A percentile compares a stretch with the other conserved stretches of the same genome.
Evolutionary conservation across 352 stramenopile genomes (phyloP).

Genomic region (Phytophthora gonapodyides): DNA sequence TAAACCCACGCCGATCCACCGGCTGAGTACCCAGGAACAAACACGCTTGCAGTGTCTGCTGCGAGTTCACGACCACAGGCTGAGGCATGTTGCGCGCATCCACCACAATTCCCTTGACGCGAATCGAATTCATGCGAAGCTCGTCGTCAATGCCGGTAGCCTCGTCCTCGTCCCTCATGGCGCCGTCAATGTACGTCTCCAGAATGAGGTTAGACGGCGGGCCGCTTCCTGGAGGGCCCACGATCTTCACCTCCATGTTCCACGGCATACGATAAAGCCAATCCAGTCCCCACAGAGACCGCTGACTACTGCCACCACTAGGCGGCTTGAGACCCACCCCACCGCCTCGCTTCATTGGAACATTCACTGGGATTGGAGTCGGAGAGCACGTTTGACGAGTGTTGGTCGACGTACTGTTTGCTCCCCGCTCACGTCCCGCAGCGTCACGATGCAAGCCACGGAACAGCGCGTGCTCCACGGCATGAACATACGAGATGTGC

Average conservation of each 20-base stretch:
- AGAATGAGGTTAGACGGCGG: slow-evolving; percentile 86
- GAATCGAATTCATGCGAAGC: slow-evolving; percentile 87
- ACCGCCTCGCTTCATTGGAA: slow-evolving; percentile 79
- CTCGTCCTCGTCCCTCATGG: slow-evolving; percentile 76
- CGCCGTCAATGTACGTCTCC: slow-evolving; percentile 89
- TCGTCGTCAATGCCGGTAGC: slow-evolving; percentile 77
- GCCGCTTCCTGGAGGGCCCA: slow-evolving; percentile 80
- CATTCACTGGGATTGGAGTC: slow-evolving; percentile 84
- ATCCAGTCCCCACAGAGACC: slow-evolving; percentile 82
- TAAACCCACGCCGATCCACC: slow-evolving; percentile 85
- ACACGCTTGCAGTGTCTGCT: slow-evolving; percentile 87
- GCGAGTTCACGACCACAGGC: slow-evolving; percentile 85
- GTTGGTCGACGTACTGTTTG: slow-evolving; percentile 33
- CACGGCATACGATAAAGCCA: slow-evolving; percentile 91
- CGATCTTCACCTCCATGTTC: slow-evolving; percentile 93
- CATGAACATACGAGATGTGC: slow-evolving; percentile 85
- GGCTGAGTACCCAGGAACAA: slow-evolving; percentile 86
- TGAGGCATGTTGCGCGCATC: slow-evolving; percentile 88
- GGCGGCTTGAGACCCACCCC: slow-evolving; percentile 49
- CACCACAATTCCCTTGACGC: slow-evolving; percentile 87
- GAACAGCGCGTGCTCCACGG: slow-evolving; percentile 82
- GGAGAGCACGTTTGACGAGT: slow-evolving; percentile 59
- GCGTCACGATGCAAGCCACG: slow-evolving; percentile 83
- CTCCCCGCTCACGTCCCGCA: slow-evolving; percentile 60
- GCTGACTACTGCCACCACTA: slow-evolving; percentile 65